Percentiles rank a stretch among this genome's conserved stretches.
Conservation (phyloP, 768 basidiomycete species). For the Baorangia bicolor region DNA sequence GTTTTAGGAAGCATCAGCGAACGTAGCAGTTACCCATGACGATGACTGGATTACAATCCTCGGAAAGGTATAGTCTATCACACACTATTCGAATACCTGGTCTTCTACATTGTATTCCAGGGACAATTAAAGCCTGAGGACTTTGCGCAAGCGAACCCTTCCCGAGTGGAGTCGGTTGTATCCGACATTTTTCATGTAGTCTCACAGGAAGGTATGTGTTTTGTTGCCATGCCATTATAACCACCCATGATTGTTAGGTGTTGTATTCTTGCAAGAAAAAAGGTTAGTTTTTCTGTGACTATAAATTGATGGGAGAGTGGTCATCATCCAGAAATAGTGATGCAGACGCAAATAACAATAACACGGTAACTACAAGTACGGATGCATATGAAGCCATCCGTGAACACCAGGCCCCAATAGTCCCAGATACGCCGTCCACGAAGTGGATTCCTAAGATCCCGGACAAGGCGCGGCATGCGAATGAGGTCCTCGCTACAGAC, state of each 20-base stretch:
- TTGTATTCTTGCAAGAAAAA: not conserved
- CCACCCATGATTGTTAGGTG: not conserved
- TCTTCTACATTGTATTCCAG: not conserved
- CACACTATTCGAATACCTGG: not conserved
- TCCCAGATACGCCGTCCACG: not conserved
- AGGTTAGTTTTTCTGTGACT: not conserved
- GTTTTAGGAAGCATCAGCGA: not conserved
- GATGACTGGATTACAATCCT: conserved; percentile 3
- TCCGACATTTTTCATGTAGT: not conserved
- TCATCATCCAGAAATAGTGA: not conserved
- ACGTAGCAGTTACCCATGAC: conserved; percentile 6
- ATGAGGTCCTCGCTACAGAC: not conserved
- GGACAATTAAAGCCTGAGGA: not conserved
- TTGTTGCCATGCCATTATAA: not conserved
- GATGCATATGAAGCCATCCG: not conserved
- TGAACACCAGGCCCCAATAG: not conserved
- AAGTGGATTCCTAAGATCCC: too few species aligned
- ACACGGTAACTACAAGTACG: not conserved
- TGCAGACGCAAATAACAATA: not conserved
- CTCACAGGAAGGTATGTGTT: not conserved
- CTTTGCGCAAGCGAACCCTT: not conserved
- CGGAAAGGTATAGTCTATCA: not conserved
- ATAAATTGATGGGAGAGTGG: not conserved
- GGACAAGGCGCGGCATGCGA: too few species aligned
- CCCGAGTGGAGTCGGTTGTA: not conserved